Evolutionary conservation across 108 stramenopile species (phyloP).

Genomic region (Nannochloropsis gaditana): DNA sequence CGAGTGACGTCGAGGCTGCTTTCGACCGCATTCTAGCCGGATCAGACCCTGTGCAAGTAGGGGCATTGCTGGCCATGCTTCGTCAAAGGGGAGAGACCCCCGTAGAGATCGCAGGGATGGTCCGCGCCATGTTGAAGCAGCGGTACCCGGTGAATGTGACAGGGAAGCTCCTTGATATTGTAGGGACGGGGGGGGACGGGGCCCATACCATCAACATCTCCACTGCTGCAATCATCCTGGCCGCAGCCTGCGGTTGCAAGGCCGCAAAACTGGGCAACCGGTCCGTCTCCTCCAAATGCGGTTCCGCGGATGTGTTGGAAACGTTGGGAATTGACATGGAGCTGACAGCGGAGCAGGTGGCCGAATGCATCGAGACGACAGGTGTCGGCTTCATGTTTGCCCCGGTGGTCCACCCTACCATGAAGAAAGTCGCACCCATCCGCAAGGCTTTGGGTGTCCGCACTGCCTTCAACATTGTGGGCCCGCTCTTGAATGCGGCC

Average conservation of each 20-base stretch:
- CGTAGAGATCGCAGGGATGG: constrained; percentile 89
- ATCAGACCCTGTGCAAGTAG: constrained; percentile 47
- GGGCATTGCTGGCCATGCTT: constrained; percentile 71
- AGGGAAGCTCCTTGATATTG: constrained; percentile 86
- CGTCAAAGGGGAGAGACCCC: constrained; percentile 83
- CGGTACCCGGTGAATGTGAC: constrained; percentile 36
- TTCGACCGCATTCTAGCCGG: constrained; percentile 39
- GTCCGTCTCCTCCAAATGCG: constrained; percentile 79
- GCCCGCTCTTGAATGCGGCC: constrained; percentile 97
- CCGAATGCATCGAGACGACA: constrained; percentile 72
- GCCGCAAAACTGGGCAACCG: constrained; percentile 89
- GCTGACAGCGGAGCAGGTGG: constrained; percentile 72
- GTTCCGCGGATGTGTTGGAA: constrained; percentile 90
- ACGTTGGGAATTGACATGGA: constrained; percentile 87
- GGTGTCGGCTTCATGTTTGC: constrained; percentile 95
- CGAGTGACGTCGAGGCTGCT: constrained; percentile 47
- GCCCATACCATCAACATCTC: constrained; percentile 97
- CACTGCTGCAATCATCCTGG: constrained; percentile 83
- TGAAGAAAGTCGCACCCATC: constrained; percentile 86
- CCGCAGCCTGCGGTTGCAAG: constrained; percentile 86
- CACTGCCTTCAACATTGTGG: constrained; percentile 94
- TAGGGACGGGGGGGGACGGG: constrained; percentile 98
- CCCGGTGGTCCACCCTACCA: constrained; percentile 93
- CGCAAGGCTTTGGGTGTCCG: constrained; percentile 86
- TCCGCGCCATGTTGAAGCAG: constrained; percentile 77